Base-by-base conservation (phyloP, 345 rosid genomes). In the Populus ilicifolia region DNA sequence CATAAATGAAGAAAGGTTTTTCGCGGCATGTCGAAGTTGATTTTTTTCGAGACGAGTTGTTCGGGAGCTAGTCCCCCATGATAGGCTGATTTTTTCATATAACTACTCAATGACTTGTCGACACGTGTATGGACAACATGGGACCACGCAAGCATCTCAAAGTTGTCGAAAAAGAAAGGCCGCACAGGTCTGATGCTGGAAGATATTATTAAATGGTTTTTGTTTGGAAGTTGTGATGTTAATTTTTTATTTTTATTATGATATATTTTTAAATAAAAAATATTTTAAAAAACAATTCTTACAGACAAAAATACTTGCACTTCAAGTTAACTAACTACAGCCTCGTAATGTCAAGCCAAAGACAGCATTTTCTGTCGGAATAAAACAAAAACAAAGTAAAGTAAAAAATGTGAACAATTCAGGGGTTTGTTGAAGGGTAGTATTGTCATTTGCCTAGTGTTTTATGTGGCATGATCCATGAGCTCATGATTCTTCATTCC, bases 11-110 rank as follows among this genome's bases (percentile, higher is more conserved):
- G 4, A 43, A 50, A 41, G 56, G 61, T 4, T 33, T 38, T 41
- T 10, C 73, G 84, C 74, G 85, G 80, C 86, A 69, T 23, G 77
- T 70, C 77, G 81, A 75, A 33, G 76, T 25, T 52, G 86, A 75
- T 68, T 10, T 30, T 36, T 36, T 59, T 29, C 23, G 36, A 72
- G 77, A 44, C 20, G 75, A 18, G 64, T 67, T 59, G 81, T 3
- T 59, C 29, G 25, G 52, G 14, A 27, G 77, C 54, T 20, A 3
- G 64, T 23, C n/a, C 21, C 29, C 63, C 17, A 17, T 36, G 54
- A 75, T 75, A 48, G 74, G 82, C 62, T 70, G 83, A 77, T 77
- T 77, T 74, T 78, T 68, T 17, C 5, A 33, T 59, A 38, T 0
- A 2, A 8, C 2, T 3, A 1, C 9, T 59, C 78, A 75, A 61